A percentile compares a stretch with the other conserved stretches of the same genome.
Evolutionary conservation across 73 alveolate genomes (phyloP).

Genomic region (Paramecium pentaurelia): DNA sequence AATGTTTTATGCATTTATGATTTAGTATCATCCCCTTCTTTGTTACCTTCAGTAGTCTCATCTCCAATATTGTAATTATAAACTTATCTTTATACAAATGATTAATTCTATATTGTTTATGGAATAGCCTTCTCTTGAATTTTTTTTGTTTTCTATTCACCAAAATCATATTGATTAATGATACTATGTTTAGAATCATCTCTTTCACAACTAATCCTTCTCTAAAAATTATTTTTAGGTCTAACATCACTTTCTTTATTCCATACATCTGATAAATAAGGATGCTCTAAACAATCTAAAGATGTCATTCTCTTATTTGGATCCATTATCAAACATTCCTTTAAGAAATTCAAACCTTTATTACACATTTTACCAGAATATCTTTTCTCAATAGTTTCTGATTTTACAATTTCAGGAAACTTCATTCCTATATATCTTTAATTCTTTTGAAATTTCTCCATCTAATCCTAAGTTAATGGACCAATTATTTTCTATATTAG

Average conservation of each 20-base stretch:
- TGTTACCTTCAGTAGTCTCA: neutral
- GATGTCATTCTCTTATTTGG: conserved; percentile 87
- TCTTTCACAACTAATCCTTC: conserved; percentile 7
- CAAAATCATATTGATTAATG: neutral
- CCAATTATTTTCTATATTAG: conserved; percentile 82
- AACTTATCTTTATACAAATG: neutral
- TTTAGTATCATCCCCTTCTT: neutral
- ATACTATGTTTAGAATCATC: conserved; percentile 18
- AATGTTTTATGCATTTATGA: conserved; percentile 38
- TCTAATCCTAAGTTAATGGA: conserved; percentile 69
- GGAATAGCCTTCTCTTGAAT: conserved; percentile 20
- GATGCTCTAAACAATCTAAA: conserved; percentile 84
- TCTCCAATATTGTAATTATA: conserved; percentile 33
- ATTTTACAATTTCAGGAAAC: conserved; percentile 77
- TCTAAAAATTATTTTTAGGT: conserved; percentile 15
- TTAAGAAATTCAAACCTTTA: conserved; percentile 66
- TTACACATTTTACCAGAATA: conserved; percentile 75
- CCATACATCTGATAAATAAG: conserved; percentile 82
- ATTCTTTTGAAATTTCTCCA: conserved; percentile 76
- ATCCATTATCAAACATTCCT: conserved; percentile 84
- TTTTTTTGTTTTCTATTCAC: neutral
- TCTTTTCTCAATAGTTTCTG: conserved; percentile 86
- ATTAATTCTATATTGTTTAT: neutral
- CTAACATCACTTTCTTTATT: conserved; percentile 66
- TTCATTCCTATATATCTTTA: conserved; percentile 82